Conservation (phyloP, 78 protist species). For the Dictyostelium firmibasis region DNA sequence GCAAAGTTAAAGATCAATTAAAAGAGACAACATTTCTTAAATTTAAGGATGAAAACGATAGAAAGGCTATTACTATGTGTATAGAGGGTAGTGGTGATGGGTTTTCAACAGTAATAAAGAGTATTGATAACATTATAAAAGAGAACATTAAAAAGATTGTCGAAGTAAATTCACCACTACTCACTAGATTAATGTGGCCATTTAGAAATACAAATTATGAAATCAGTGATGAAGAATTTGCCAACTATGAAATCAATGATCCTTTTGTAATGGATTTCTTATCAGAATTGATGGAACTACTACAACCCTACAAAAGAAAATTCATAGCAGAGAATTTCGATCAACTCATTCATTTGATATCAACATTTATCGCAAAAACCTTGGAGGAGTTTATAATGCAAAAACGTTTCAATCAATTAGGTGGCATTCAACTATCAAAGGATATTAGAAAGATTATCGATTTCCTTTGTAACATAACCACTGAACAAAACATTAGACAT, state of each 20-base stretch:
- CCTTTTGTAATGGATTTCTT: conserved; percentile 65
- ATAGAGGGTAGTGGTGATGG: conserved; percentile 49
- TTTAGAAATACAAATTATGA: conserved; percentile 45
- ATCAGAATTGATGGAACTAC: neutral
- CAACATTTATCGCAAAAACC: conserved; percentile 22
- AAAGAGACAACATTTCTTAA: neutral
- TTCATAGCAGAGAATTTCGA: conserved; percentile 19
- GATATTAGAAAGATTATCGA: conserved; percentile 69
- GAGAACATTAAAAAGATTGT: conserved; percentile 44
- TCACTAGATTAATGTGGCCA: conserved; percentile 50
- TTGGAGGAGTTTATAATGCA: conserved; percentile 49
- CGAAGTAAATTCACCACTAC: neutral
- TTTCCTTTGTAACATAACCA: conserved; percentile 15
- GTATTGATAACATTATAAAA: conserved; percentile 38
- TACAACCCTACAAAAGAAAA: conserved; percentile 24
- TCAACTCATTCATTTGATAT: conserved; percentile 1
- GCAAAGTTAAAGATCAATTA: conserved; percentile 42
- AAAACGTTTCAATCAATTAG: conserved; percentile 53
- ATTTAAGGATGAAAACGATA: conserved; percentile 36
- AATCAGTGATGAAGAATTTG: conserved; percentile 40
- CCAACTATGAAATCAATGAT: conserved; percentile 63
- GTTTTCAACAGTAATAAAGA: neutral
- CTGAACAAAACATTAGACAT: conserved; percentile 66
- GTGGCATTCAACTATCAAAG: conserved; percentile 63
- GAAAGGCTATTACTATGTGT: conserved; percentile 25